Evolutionary conservation across 169 alveolate species (phyloP), one percentile per base, ranked within the genome.

Genomic region (Babesia ovata): DNA sequence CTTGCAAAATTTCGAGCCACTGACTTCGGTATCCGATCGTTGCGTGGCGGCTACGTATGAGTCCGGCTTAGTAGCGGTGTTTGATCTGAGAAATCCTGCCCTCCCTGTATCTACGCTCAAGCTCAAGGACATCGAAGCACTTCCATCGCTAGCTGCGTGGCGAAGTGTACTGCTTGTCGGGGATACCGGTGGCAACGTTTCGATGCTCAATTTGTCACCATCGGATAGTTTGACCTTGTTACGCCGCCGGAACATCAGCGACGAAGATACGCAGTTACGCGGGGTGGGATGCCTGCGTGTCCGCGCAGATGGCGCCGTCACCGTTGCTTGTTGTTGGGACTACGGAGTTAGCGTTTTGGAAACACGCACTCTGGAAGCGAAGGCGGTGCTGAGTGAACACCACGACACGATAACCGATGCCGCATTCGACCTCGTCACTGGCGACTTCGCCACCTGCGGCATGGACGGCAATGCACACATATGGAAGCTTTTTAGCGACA

Each of bases 301-400:
- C 28, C 50, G 85, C 2, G 16, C 16, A 46, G 88, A 81, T 22
- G 88, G 88, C 28, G 79, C 88, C 54, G 29, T 81, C 28, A 59
- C 70, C 50, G 73, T 58, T 53, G 84, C 85, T 33, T 48, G 88
- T 22, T 81, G 85, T 70, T 81, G 88, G 88, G 88, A 81, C 42
- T 33, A 66, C 45, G 39, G 65, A n/a, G 1, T 81, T 0, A 59
- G 85, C 21, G 67, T 72, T 42, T 72, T 72, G 48, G 88, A 81
- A 33, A 81, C 88, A 1, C 66, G 63, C 19, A 54, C 75, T 21
- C 70, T 81, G 26, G 45, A 50, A 16, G 65, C 63, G 49, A 81
- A 71, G 36, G 75, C 66, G 8, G 39, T 60, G n/a, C 48, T 70
- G 19, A 48, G 44, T 49, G 56, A 49, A 7, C 88, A 81, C 69